Evolutionary conservation across 768 basidiomycete species (phyloP), one percentile per base, ranked within the genome.

Genomic region (Naganishia kalamii): DNA sequence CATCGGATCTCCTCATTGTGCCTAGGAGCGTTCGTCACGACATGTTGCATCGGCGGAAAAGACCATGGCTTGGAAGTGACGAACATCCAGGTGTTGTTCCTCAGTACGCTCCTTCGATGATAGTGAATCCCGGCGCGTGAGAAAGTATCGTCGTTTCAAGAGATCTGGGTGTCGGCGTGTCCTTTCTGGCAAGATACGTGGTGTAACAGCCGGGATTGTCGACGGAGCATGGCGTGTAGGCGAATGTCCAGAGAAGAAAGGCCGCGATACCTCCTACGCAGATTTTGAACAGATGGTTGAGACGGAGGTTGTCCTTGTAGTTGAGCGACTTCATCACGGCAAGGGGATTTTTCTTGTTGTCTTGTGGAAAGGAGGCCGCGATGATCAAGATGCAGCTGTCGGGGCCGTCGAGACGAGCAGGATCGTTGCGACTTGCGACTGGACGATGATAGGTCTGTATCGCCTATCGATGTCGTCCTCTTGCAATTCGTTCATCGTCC

Each of bases 101-200:
- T 47, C 67, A 71, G 67, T 73, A 73, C 11, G 69, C 68, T 43
- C 71, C 68, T 52, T 69, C 65, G 23, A 73, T 49, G 27, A 73
- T 69, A 15, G 69, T 69, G 49, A 60, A 73, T 21, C 72, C 72
- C 8, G 72, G 65, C 6, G 69, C 69, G 35, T 71, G 69, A 15
- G 62, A 35, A 25, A 71, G 52, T 2, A 73, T 46, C n/a, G n/a
- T 57, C 21, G 54, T 40, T 25, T 57, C 54, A 3, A 33, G 13
- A 10, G 54, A 27, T 1, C 6, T 41, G 1, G 12, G 35, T 6
- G 21, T 40, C 11, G 2, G 23, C 35, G 13, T 41, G 37, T 15
- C 21, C 17, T 37, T 4, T 11, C 8, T 25, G 12, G n/a, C 11
- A 1, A 3, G 23, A 37, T 4, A 29, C 12, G 54, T 2, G 37